These are phyloP conservation scores for Talaromyces verruculosus DNA, from an alignment of 2,329 filamentous ascomycete genomes.

Conservation along the genomic window DNA sequence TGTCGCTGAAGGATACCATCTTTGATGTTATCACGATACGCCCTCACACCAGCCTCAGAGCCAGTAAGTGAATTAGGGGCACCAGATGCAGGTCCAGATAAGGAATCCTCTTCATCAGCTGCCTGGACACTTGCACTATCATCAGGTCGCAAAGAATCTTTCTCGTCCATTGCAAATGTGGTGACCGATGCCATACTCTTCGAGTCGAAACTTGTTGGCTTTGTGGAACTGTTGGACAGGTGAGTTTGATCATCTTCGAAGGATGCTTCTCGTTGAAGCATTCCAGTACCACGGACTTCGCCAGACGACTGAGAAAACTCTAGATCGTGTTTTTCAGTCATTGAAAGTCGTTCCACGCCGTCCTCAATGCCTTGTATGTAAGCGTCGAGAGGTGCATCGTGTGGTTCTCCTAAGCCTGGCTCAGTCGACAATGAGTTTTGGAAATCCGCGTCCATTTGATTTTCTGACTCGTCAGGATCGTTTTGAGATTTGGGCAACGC, in stretches of 20 bases:
- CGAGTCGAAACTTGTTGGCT: conserved; percentile 85
- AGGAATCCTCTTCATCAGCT: conserved; percentile 83
- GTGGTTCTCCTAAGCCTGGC: conserved; percentile 27
- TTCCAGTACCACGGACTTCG: conserved; percentile 31
- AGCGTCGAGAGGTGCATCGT: conserved; percentile 26
- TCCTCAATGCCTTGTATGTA: conserved; percentile 29
- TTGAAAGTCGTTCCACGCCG: conserved; percentile 36
- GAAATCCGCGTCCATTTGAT: conserved; percentile 26
- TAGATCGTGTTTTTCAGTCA: conserved; percentile 32
- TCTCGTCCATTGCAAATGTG: conserved; percentile 94
- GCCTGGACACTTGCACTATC: conserved; percentile 93
- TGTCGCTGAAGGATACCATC: conserved; percentile 30
- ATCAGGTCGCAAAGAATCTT: conserved; percentile 89
- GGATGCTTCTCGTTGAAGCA: conserved; percentile 38
- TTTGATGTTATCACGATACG: conserved; percentile 32
- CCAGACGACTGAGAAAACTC: conserved; percentile 30
- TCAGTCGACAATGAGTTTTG: conserved; percentile 24
- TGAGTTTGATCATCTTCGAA: conserved; percentile 52
- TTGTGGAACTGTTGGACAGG: conserved; percentile 64
- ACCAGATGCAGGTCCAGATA: conserved; percentile 73
- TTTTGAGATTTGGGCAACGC: conserved; percentile 32
- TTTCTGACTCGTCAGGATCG: conserved; percentile 29
- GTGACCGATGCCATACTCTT: conserved; percentile 94
- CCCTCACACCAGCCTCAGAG: conserved; percentile 67
- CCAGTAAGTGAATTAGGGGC: conserved; percentile 74